phyloP scores from a whole-genome alignment of 495 filamentous ascomycete species.

The Penicillium fimorum region DNA sequence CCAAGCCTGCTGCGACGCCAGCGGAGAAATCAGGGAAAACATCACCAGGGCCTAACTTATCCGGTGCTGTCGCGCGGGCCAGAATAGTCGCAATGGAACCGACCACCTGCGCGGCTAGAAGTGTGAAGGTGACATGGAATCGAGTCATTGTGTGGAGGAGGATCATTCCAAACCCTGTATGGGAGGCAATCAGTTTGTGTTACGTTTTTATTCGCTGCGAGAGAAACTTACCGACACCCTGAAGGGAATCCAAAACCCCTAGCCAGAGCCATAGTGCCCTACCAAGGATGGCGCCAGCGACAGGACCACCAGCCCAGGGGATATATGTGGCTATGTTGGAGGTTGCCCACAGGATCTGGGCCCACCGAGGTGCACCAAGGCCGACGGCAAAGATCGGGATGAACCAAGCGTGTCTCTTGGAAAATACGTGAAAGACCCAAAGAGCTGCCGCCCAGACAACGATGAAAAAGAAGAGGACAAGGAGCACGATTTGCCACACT shows the following conservation, averaged over 20 bases:
- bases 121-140: constrained; percentile 55
- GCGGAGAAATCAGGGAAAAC: constrained; percentile 61
- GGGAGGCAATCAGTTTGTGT: constrained; percentile 54
- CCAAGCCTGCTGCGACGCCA: constrained; percentile 40
- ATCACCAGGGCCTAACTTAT: constrained; percentile 58
- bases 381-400: constrained; percentile 52
- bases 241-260: constrained; percentile 47
- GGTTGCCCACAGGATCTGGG: constrained; percentile 51
- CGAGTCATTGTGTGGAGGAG: constrained; percentile 61
- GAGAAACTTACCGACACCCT: constrained; percentile 34
- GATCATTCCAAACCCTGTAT: constrained; percentile 63
- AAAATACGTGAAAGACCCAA: constrained; percentile 42
- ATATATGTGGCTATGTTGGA: constrained; percentile 47
- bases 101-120: constrained; percentile 57
- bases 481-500: constrained; percentile 42
- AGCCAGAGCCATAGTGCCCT: constrained; percentile 52
- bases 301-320: constrained; percentile 47
- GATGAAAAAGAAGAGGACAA: constrained; percentile 47
- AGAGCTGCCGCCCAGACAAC: constrained; percentile 42
- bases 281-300: constrained; percentile 42
- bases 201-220: constrained; percentile 3
- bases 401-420: constrained; percentile 48
- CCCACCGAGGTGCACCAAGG: constrained; percentile 48
- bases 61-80: constrained; percentile 45
- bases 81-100: constrained; percentile 49